Percentiles rank a stretch among this genome's conserved stretches.
Evolutionary conservation across 495 filamentous ascomycete species (phyloP).

Genomic region (Chaetomium tenue): DNA sequence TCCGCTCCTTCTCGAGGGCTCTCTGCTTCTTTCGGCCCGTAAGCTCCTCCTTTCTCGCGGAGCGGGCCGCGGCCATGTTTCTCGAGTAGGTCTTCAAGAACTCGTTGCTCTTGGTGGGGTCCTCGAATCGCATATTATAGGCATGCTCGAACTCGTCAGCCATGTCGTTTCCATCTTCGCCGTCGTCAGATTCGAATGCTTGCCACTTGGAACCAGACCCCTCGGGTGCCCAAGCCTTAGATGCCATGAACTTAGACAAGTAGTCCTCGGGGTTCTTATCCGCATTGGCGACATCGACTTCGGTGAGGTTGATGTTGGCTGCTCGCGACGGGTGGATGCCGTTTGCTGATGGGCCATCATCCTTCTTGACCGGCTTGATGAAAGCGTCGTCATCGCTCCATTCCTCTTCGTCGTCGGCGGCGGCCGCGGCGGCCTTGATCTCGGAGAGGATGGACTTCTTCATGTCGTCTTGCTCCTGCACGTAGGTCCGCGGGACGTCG

Average conservation of each 20-base stretch:
- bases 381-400: conserved; percentile 72
- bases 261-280: conserved; percentile 90
- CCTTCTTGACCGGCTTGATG: conserved; percentile 58
- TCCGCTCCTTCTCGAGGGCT: conserved; percentile 70
- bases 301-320: conserved; percentile 48
- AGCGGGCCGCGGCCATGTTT: conserved; percentile 73
- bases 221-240: conserved; percentile 77
- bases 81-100: conserved; percentile 80
- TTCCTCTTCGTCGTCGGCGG: conserved; percentile 51
- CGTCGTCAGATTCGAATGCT: conserved; percentile 89
- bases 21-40: conserved; percentile 72
- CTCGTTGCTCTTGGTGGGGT: conserved; percentile 80
- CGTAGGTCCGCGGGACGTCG: conserved; percentile 64
- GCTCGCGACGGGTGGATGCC: conserved; percentile 50
- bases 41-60: conserved; percentile 78
- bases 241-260: conserved; percentile 81
- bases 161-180: conserved; percentile 73
- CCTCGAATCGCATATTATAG: conserved; percentile 97
- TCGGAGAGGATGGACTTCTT: conserved; percentile 72
- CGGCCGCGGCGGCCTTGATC: conserved; percentile 64
- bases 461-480: conserved; percentile 79
- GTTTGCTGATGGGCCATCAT: conserved; percentile 28
- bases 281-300: conserved; percentile 69
- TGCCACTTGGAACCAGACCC: conserved; percentile 52
- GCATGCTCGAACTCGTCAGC: conserved; percentile 87